These are phyloP conservation scores for Adansonia grandidieri DNA, from an alignment of 441 rosid species.

Conservation along the genomic window DNA sequence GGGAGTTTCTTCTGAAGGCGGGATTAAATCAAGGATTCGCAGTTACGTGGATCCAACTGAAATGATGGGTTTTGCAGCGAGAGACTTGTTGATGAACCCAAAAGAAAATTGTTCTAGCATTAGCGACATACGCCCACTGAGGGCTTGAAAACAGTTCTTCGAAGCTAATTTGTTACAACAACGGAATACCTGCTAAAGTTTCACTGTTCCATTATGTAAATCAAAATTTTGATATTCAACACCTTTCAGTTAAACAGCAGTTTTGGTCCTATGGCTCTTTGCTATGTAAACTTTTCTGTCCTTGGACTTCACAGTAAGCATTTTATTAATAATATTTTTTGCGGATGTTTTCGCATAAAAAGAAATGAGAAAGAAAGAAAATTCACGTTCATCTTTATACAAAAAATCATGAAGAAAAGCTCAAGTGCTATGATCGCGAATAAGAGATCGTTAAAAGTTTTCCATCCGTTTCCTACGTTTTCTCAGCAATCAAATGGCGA, in stretches of 20 bases:
- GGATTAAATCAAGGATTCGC: conserved; percentile 49
- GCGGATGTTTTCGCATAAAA: not conserved
- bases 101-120: conserved; percentile 21
- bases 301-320: no score
- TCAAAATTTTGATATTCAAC: not conserved
- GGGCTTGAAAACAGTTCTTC: conserved; percentile 62
- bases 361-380: not conserved
- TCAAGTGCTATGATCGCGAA: not conserved
- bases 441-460: not conserved
- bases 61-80: conserved; percentile 77
- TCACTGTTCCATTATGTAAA: not conserved
- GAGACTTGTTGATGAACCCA: conserved; percentile 51
- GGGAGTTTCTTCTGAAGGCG: conserved; percentile 42
- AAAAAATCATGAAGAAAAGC: not conserved
- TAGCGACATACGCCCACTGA: conserved; percentile 42
- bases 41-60: conserved; percentile 59
- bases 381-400: not conserved
- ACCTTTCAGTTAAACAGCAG: not conserved
- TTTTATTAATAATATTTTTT: no score
- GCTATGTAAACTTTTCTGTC: no score
- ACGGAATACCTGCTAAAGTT: conserved; percentile 35
- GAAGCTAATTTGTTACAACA: conserved; percentile 42
- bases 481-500: conserved; percentile 5
- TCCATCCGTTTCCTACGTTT: conserved; percentile 7
- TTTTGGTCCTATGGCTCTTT: not conserved